Evolutionary conservation across 768 basidiomycete genomes (phyloP).

Genomic region (Mycena belliarum): DNA sequence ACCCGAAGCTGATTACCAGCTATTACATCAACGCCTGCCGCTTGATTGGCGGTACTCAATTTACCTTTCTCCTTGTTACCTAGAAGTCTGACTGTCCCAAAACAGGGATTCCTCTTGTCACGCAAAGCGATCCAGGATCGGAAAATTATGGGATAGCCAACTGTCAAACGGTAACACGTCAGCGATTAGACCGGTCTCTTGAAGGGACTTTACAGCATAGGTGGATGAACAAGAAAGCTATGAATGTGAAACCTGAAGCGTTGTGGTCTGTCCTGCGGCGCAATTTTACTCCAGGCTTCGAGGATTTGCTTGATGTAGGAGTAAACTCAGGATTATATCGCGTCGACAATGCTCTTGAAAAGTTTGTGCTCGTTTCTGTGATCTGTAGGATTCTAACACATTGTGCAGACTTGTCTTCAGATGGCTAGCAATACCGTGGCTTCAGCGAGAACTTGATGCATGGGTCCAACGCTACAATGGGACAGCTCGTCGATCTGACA

Average conservation of each 20-base stretch:
- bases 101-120: constrained; percentile 39
- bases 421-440: constrained; percentile 42
- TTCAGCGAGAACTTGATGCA: constrained; percentile 39
- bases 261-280: background rate
- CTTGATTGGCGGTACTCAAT: constrained; percentile 17
- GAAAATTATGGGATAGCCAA: constrained; percentile 51
- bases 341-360: too few species aligned
- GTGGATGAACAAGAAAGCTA: constrained; percentile 28
- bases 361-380: too few species aligned
- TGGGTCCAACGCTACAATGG: constrained; percentile 27
- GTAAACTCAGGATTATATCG: too few species aligned
- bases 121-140: constrained; percentile 44
- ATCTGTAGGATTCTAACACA: too few species aligned
- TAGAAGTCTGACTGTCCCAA: too few species aligned
- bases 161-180: constrained; percentile 39
- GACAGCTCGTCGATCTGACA: constrained; percentile 26
- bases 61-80: too few species aligned
- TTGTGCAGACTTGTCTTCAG: constrained; percentile 38
- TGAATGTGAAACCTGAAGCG: constrained; percentile 37
- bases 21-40: constrained; percentile 37
- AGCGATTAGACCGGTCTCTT: constrained; percentile 40
- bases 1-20: constrained; percentile 32
- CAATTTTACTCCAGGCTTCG: background rate
- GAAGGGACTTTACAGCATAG: constrained; percentile 40
- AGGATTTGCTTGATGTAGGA: background rate